phyloP scores from a whole-genome alignment of 495 filamentous ascomycete genomes.

The Lasiosphaeria ovina region DNA sequence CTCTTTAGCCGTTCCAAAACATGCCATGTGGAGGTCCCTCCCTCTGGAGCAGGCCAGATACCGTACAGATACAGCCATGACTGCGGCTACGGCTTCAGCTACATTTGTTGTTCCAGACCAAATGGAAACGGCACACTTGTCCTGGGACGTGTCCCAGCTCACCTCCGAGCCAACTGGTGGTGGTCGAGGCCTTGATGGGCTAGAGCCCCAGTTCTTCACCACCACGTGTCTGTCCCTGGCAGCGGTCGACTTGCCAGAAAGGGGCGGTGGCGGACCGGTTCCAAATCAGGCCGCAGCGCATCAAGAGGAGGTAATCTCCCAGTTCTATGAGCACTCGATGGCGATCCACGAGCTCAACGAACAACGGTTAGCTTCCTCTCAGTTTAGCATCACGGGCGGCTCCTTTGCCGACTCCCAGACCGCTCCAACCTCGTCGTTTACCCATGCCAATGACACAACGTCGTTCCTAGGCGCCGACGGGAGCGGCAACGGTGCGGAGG shows the following conservation, averaged over 20 bases:
- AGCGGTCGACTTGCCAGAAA: too few relatives aligned
- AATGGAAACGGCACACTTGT: too few relatives aligned
- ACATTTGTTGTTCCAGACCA: too few relatives aligned
- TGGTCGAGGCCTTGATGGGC: not conserved
- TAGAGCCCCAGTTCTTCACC: conserved; percentile 47
- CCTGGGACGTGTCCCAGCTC: too few relatives aligned
- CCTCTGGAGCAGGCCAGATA: conserved; percentile 36
- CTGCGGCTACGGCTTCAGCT: conserved; percentile 33
- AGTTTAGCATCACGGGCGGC: not conserved
- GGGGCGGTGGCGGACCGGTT: too few relatives aligned
- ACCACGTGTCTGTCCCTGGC: conserved; percentile 38
- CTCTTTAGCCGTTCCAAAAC: conserved; percentile 19
- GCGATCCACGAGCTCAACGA: conserved; percentile 54
- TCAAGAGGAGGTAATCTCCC: conserved; percentile 36
- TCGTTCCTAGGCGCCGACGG: conserved; percentile 12
- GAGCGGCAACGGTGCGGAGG: conserved; percentile 6
- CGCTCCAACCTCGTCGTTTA: too few relatives aligned
- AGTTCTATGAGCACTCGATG: conserved; percentile 75
- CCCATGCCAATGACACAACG: not conserved
- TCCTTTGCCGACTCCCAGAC: too few relatives aligned
- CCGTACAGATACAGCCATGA: conserved; percentile 48
- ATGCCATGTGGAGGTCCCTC: conserved; percentile 48
- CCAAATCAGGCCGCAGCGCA: conserved; percentile 9
- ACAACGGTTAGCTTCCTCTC: conserved; percentile 1
- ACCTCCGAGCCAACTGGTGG: too few relatives aligned